Base-by-base conservation (phyloP, 441 rosid species). In the Croton laevigatus region DNA sequence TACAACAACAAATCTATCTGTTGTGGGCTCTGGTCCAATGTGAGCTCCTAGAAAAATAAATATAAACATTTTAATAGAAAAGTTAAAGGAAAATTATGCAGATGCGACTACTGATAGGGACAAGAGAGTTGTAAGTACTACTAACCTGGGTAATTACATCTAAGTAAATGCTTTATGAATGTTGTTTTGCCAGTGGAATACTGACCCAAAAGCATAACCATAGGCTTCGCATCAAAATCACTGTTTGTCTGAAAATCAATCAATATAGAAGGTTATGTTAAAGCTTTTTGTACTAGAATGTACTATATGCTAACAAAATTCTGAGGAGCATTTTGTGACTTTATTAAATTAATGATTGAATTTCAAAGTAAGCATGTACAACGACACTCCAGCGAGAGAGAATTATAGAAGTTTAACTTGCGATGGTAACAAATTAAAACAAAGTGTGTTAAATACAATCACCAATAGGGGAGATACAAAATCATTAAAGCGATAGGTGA, bases 121-220 rank as follows among this genome's bases (percentile, higher is more conserved):
- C 48, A 65, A 19, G 65, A 3, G 17, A 59, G 38, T 8, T 27
- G 3, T 4, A 48, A 60, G 12, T 34, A 37, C 19, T 64, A 71
- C 79, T 74, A 78, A 79, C 98, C 98, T 77, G 98, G 98, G 79
- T 94, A 94, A 76, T 80, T 76, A 78, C 80, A 66, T 80, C 79
- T 85, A 52, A 94, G 97, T 84, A 94, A 76, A 84, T 94, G 98
- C 78, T 92, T 91, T 67, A 94, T 90, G 75, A 94, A 94, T 70
- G 98, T 94, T 71, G 98, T 94, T 81, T 94, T 94, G 44, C 98
- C 98, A 57, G 98, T 94, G 68, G 98, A 94, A 78, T 94, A 91
- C 69, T 94, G 98, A 73, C 98, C 97, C 89, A 94, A 83, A 81
- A 94, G 97, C 98, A 91, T 91, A 69, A 94, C 98, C 98, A 94